Evolutionary conservation across 148 eudicot genomes (phyloP), one percentile per base, ranked within the genome.

Genomic region (Chenopodium album): DNA sequence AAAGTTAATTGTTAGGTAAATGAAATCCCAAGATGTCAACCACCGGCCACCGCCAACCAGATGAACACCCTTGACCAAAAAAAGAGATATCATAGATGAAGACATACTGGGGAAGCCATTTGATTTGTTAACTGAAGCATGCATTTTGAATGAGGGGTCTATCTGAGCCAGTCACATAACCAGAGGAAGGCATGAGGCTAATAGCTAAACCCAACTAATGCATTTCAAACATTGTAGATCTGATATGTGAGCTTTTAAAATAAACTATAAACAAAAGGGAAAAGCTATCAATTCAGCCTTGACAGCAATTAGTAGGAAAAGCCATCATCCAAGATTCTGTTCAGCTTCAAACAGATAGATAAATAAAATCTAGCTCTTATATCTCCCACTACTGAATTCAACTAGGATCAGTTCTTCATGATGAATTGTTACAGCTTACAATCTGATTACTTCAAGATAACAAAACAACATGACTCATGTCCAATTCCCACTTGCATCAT

Each of bases 221-320:
- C 71, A 77, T 48, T 62, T 77, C 71, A 37, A 41, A 77, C 69
- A 62, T 71, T 76, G 9, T 20, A 56, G 62, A 14, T 19, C 62
- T 59, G n/a, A 59, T 59, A 59, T 16, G 63, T 59, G 63, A 59
- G 63, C 1, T 17, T 17, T 59, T 4, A 28, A 62, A 62, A 20
- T 6, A 56, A 56, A 62, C 28, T 28, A 62, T 5, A 7, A 62
- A 62, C 7, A 62, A 62, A 62, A 1, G n/a, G 8, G 0, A 62
- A 3, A 62, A 8, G 20, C 66, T 62, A 62, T 62, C 66, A 67
- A 26, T 67, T 34, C 4, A 67, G 13, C 37, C 41, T 12, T 67
- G 71, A 29, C 19, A 29, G 37, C 34, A 56, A 9, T 50, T 12
- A 65, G 29, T 7, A 7, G 7, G 9, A 26, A 20, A n/a, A n/a